These are phyloP conservation scores for Rosellinia necatrix DNA, from an alignment of 2,329 filamentous ascomycete genomes.

Conservation along the genomic window DNA sequence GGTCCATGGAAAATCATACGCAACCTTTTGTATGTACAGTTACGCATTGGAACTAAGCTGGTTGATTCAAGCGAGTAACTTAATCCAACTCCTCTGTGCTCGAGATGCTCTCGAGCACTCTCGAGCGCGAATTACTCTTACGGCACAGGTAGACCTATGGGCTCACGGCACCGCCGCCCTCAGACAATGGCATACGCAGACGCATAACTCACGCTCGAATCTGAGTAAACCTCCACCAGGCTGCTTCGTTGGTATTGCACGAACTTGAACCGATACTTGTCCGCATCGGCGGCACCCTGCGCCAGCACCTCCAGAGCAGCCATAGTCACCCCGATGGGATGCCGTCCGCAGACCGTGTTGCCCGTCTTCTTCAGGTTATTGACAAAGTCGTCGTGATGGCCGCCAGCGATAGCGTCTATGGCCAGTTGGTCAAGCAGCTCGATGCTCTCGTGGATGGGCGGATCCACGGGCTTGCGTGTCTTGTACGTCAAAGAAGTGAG, in stretches of 20 bases:
- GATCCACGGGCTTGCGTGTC: constrained; percentile 45
- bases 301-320: constrained; percentile 75
- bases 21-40: neutral
- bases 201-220: constrained; percentile 94
- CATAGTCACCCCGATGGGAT: constrained; percentile 94
- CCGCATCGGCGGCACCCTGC: constrained; percentile 43
- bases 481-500: constrained; percentile 45
- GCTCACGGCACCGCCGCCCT: constrained; percentile 20
- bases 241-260: constrained; percentile 87
- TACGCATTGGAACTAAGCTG: neutral
- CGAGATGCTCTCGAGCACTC: neutral
- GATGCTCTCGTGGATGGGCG: constrained; percentile 82
- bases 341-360: constrained; percentile 93
- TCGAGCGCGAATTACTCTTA: neutral
- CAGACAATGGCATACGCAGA: constrained; percentile 83
- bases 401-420: constrained; percentile 83
- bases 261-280: constrained; percentile 70
- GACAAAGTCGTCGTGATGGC: constrained; percentile 72
- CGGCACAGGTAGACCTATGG: neutral
- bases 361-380: constrained; percentile 70
- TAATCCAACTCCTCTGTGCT: neutral
- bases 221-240: constrained; percentile 66
- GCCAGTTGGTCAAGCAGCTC: constrained; percentile 76
- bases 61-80: neutral
- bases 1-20: neutral